Base-by-base conservation (phyloP, 2,329 filamentous ascomycete genomes). In the Rasamsonia emersonii region DNA sequence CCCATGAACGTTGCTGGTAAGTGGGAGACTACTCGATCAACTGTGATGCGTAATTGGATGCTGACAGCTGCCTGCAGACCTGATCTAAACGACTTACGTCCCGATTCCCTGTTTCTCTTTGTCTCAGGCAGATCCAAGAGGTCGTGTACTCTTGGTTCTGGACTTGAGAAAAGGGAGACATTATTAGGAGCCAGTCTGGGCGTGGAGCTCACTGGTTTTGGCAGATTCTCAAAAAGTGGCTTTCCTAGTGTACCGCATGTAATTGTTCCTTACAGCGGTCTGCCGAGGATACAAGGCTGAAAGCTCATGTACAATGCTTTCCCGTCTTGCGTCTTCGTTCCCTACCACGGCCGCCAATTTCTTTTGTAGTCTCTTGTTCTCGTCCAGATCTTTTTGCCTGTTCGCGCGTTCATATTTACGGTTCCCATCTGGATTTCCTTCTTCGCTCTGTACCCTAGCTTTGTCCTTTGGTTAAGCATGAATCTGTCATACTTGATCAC, bases 1-100 rank as follows among this genome's bases (percentile, higher is more conserved):
- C 91, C 91, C 59, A 96, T 98, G 91, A 81, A 80, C 67, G 77
- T 80, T 64, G 73, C 75, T 58, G 71, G 70, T 73, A 68, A 57
- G 71, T 64, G 28, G n/a, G n/a, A n/a, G n/a, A n/a, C n/a, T n/a
- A n/a, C n/a, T 26, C 27, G 11, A 23, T 23, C 20, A 23, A 23
- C 20, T n/a, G n/a, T n/a, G n/a, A n/a, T n/a, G n/a, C n/a, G n/a
- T n/a, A n/a, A n/a, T n/a, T n/a, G n/a, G n/a, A n/a, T 21, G 11
- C 41, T 43, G 35, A 49, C 29, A 13, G 4, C 15, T 29, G 4
- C 10, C 25, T 38, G 5, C 30, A 58, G 59, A 64, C 43, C 60
- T 64, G 43, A 64, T 64, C 54, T 64, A 64, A 63, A 56, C 42
- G 30, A 38, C 42, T 37, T 49, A 44, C 45, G 37, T 43, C 44